These are phyloP conservation scores for Herpetospermum pedunculosum DNA, from an alignment of 306 rosid genomes.

Conservation along the genomic window DNA sequence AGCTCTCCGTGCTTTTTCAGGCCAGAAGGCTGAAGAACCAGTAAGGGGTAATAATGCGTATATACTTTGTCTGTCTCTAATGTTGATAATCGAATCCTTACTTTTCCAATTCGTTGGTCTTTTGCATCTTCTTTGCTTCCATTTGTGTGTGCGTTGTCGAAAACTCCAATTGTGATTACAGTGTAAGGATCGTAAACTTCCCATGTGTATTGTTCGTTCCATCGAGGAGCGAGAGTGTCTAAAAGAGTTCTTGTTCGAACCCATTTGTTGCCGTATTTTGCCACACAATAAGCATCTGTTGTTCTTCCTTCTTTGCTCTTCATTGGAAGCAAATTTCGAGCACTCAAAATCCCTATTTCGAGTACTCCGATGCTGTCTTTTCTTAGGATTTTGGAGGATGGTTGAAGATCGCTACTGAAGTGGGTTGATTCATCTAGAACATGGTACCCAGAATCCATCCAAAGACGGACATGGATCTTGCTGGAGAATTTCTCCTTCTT, in stretches of 20 bases:
- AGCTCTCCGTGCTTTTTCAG: conserved; percentile 89
- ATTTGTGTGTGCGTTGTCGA: conserved; percentile 59
- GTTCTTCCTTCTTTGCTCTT: conserved; percentile 60
- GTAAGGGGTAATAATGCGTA: conserved; percentile 73
- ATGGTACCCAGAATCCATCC: conserved; percentile 70
- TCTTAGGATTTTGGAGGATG: conserved; percentile 62
- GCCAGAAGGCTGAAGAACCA: conserved; percentile 58
- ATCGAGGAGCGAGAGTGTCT: conserved; percentile 55
- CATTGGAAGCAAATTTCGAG: conserved; percentile 63
- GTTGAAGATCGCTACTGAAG: conserved; percentile 89
- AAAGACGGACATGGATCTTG: conserved; percentile 64
- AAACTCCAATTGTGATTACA: conserved; percentile 72
- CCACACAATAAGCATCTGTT: conserved; percentile 89
- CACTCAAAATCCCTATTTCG: conserved; percentile 84
- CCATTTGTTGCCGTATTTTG: conserved; percentile 96
- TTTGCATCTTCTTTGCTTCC: conserved; percentile 42
- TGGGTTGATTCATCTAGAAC: conserved; percentile 94
- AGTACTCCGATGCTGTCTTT: conserved; percentile 63
- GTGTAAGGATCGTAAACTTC: conserved; percentile 85
- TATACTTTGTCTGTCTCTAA: conserved; percentile 68
- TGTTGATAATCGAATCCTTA: conserved; percentile 79
- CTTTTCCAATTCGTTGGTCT: conserved; percentile 84
- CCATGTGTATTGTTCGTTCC: conserved; percentile 99
- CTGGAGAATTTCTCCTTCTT: conserved; percentile 82
- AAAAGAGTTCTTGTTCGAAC: conserved; percentile 78